These are phyloP conservation scores for Syncephalastrum contaminatum DNA, from an alignment of 371 early-diverging fungal species.

Conservation along the genomic window DNA sequence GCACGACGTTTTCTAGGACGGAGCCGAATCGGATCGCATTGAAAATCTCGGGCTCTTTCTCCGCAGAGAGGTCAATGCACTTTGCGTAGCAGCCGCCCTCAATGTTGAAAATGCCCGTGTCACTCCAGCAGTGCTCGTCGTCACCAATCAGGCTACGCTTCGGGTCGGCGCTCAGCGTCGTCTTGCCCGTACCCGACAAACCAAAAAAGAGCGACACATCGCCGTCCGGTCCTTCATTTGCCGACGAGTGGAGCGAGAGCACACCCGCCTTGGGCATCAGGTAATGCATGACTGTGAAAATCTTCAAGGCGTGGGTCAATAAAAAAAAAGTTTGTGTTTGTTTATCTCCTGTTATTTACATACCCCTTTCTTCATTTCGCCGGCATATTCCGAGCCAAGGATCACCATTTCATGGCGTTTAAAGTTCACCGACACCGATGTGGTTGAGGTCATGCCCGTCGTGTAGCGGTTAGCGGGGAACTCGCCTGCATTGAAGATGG, in stretches of 20 bases:
- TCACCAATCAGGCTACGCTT: constrained; percentile 94
- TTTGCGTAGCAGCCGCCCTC: constrained; percentile 99
- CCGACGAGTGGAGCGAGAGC: constrained; percentile 94
- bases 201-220: constrained; percentile 98
- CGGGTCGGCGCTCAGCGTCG: constrained; percentile 96
- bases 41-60: constrained; percentile 98
- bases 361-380: constrained; percentile 99
- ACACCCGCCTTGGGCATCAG: constrained; percentile 97
- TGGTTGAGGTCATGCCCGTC: constrained; percentile 95
- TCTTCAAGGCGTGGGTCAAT: constrained; percentile 18
- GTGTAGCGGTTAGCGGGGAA: constrained; percentile 97
- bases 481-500: constrained; percentile 95
- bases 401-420: constrained; percentile 84
- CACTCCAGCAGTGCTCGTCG: constrained; percentile 98
- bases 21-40: constrained; percentile 94
- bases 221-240: constrained; percentile 89
- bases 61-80: constrained; percentile 89
- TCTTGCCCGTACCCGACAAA: constrained; percentile 97
- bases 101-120: constrained; percentile 95
- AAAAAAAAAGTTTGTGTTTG: background rate
- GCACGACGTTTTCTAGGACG: constrained; percentile 94
- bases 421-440: constrained; percentile 92
- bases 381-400: constrained; percentile 96
- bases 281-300: constrained; percentile 99
- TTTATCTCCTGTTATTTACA: constrained; percentile 17